Percentiles rank a stretch among this genome's conserved stretches.
These are phyloP conservation scores for Leucogyrophana mollusca DNA, from an alignment of 768 basidiomycete species.

Conservation along the genomic window DNA sequence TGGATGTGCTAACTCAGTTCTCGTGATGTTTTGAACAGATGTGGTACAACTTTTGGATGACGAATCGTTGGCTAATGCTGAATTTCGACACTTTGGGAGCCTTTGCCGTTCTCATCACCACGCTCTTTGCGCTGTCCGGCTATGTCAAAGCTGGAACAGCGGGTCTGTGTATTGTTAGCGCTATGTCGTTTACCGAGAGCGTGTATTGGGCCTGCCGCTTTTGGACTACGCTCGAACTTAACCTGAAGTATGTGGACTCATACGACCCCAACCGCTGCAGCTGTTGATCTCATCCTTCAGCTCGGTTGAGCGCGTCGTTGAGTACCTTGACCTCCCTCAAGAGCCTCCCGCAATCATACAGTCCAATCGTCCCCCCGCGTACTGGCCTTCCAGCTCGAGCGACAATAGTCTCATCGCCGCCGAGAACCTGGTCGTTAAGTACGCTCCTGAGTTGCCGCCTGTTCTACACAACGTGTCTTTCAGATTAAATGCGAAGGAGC, in stretches of 20 bases:
- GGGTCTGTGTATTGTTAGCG: constrained; percentile 48
- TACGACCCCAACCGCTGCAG: constrained; percentile 22
- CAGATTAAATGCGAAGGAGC: constrained; percentile 45
- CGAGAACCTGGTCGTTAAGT: constrained; percentile 48
- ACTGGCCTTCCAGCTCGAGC: constrained; percentile 46
- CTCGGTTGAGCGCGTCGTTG: too few species aligned
- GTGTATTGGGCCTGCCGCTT: constrained; percentile 41
- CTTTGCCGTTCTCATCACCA: constrained; percentile 44
- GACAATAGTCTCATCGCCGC: constrained; percentile 39
- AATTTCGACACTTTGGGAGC: constrained; percentile 53
- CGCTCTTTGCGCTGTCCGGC: constrained; percentile 45
- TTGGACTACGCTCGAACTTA: constrained; percentile 46
- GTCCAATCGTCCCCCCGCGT: constrained; percentile 47
- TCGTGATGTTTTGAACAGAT: constrained; percentile 31
- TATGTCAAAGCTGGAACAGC: constrained; percentile 32
- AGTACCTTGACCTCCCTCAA: constrained; percentile 48
- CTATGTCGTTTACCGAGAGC: constrained; percentile 49
- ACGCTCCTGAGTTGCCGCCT: constrained; percentile 50
- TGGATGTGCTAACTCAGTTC: constrained; percentile 20
- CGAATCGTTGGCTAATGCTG: constrained; percentile 50
- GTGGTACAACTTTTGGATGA: constrained; percentile 53
- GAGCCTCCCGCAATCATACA: constrained; percentile 49
- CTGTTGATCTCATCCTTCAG: constrained; percentile 55
- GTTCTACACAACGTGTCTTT: constrained; percentile 50
- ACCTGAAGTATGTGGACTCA: constrained; percentile 36